These are phyloP conservation scores for Adansonia rubrostipa DNA, from an alignment of 441 rosid genomes.

Conservation along the genomic window DNA sequence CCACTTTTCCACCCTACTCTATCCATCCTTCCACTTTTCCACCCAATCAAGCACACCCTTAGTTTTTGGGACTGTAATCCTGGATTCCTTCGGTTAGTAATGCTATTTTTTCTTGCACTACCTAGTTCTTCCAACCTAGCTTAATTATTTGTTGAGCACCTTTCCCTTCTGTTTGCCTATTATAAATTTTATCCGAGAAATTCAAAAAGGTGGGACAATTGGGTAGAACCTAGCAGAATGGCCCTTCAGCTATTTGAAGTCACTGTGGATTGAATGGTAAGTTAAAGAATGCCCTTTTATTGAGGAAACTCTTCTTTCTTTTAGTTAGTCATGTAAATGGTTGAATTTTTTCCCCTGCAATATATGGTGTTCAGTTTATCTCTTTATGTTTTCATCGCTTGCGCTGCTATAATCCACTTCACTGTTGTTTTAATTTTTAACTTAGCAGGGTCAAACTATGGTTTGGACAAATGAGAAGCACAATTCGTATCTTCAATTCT, in stretches of 20 bases:
- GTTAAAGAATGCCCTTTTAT: not conserved
- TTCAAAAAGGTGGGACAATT: not conserved
- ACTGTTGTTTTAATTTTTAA: not conserved
- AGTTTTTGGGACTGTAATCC: no score
- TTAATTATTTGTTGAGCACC: not conserved
- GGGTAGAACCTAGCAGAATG: slow-evolving; percentile 23
- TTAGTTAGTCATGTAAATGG: not conserved
- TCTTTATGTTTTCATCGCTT: slow-evolving; percentile 20
- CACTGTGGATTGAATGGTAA: slow-evolving; percentile 5
- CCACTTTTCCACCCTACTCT: no score
- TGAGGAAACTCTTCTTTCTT: not conserved
- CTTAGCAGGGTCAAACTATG: slow-evolving; percentile 43
- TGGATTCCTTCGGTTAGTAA: not conserved
- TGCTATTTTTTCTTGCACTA: not conserved
- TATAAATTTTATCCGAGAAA: slow-evolving; percentile 5
- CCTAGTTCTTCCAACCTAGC: not conserved
- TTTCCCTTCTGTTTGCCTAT: not conserved
- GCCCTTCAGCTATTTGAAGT: slow-evolving; percentile 1
- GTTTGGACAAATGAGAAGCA: slow-evolving; percentile 90
- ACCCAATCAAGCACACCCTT: no score
- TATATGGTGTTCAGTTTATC: slow-evolving; percentile 8
- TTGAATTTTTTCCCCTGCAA: not conserved
- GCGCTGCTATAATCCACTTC: not conserved
- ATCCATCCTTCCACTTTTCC: no score
- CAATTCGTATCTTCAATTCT: slow-evolving; percentile 51